These are phyloP conservation scores for Cnidoscolus chayamansa DNA, from an alignment of 441 rosid species.

Conservation along the genomic window DNA sequence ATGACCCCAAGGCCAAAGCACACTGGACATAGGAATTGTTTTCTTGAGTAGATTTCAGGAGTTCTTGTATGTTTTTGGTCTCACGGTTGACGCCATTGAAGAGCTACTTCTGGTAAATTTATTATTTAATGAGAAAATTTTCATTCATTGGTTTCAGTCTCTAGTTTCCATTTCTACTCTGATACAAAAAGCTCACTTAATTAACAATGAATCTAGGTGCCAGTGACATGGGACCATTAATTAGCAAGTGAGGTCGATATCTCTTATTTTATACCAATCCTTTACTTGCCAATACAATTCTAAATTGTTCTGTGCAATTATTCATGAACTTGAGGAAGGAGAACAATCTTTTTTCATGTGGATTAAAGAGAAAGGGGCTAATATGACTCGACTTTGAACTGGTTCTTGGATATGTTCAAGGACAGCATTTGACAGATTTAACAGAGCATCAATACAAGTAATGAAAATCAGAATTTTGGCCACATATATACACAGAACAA, in stretches of 20 bases:
- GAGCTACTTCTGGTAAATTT: background rate
- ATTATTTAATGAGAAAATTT: slow-evolving; percentile 6
- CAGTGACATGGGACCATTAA: background rate
- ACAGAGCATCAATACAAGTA: background rate
- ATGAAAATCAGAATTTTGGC: background rate
- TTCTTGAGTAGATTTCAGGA: slow-evolving; percentile 22
- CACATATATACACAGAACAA: background rate
- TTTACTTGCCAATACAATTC: too few species aligned
- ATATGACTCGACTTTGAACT: too few species aligned
- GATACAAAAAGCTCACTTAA: background rate
- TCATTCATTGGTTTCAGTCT: slow-evolving; percentile 19
- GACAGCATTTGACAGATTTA: too few species aligned
- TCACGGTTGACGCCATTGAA: slow-evolving; percentile 20
- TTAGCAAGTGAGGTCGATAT: too few species aligned
- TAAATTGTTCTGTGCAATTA: too few species aligned
- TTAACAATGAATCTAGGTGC: background rate
- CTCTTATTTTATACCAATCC: too few species aligned
- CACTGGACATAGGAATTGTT: slow-evolving; percentile 28
- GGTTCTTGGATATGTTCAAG: too few species aligned
- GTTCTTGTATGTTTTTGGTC: slow-evolving; percentile 24
- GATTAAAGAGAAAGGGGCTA: too few species aligned
- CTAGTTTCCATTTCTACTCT: background rate
- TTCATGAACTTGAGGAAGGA: too few species aligned
- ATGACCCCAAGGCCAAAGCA: slow-evolving; percentile 28
- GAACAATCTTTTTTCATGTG: too few species aligned